phyloP scores from a whole-genome alignment of 176 grass and related monocot genomes.

The Carex pumila region DNA sequence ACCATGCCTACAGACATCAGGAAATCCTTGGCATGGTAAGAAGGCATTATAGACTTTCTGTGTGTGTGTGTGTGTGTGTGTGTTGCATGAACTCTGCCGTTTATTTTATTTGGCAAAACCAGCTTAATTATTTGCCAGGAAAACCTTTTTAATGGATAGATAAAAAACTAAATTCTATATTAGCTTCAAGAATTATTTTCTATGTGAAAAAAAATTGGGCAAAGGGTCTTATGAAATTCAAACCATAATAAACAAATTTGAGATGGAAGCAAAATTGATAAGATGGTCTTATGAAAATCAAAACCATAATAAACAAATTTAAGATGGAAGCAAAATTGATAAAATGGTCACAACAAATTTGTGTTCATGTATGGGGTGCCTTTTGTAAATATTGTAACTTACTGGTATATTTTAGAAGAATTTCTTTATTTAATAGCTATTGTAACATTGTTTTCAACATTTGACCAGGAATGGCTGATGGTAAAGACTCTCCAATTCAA shows the following conservation, averaged over 20 bases:
- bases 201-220: background rate
- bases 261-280: background rate
- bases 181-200: too few relatives aligned
- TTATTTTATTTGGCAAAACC: background rate
- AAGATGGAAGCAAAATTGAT: background rate
- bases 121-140: too few relatives aligned
- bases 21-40: conserved; percentile 91
- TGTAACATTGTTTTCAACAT: background rate
- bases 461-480: conserved; percentile 71
- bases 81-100: background rate
- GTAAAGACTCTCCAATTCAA: conserved; percentile 66
- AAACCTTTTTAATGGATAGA: too few relatives aligned
- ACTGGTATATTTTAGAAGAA: background rate
- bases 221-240: background rate
- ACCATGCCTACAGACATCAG: conserved; percentile 54
- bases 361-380: background rate
- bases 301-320: background rate
- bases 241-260: background rate
- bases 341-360: background rate
- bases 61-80: background rate
- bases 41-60: background rate
- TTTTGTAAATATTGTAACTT: background rate
- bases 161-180: too few relatives aligned
- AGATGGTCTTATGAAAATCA: background rate
- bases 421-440: background rate